Evolutionary conservation across 2,329 filamentous ascomycete species (phyloP).

Genomic region (Scolecobasidium constrictum): DNA sequence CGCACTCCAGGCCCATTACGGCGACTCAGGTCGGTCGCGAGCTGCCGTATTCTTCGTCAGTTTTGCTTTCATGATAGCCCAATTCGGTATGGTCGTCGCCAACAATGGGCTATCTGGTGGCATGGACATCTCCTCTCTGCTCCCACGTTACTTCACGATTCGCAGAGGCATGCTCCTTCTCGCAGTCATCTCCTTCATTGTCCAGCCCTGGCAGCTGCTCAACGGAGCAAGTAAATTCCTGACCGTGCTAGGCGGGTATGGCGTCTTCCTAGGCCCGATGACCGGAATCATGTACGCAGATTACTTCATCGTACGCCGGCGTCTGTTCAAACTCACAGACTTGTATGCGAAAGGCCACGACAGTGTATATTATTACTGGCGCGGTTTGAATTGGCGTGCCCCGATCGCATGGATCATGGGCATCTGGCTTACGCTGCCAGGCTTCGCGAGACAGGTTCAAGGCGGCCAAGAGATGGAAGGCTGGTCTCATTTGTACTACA

Average conservation of each 20-base stretch:
- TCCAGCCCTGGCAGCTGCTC: slow-evolving; percentile 43
- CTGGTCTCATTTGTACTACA: slow-evolving; percentile 3
- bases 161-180: slow-evolving; percentile 39
- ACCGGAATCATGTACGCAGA: slow-evolving; percentile 35
- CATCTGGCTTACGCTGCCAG: slow-evolving; percentile 13
- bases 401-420: slow-evolving; percentile 30
- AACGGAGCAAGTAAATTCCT: slow-evolving; percentile 36
- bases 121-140: slow-evolving; percentile 44
- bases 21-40: slow-evolving; percentile 21
- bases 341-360: slow-evolving; percentile 28
- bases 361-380: slow-evolving; percentile 31
- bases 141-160: slow-evolving; percentile 45
- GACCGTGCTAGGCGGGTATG: slow-evolving; percentile 33
- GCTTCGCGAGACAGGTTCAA: slow-evolving; percentile 3
- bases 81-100: slow-evolving; percentile 26
- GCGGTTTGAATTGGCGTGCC: slow-evolving; percentile 35
- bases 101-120: no score
- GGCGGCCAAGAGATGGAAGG: background rate
- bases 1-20: slow-evolving; percentile 15
- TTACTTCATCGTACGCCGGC: slow-evolving; percentile 32
- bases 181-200: slow-evolving; percentile 30
- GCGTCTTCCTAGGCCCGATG: slow-evolving; percentile 37
- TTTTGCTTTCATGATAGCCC: slow-evolving; percentile 32
- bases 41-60: slow-evolving; percentile 37
- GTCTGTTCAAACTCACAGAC: slow-evolving; percentile 31